Percentiles rank a stretch among this genome's conserved stretches.
Conservation (phyloP, 129 eudicot genomes). For the Tanacetum coccineum region DNA sequence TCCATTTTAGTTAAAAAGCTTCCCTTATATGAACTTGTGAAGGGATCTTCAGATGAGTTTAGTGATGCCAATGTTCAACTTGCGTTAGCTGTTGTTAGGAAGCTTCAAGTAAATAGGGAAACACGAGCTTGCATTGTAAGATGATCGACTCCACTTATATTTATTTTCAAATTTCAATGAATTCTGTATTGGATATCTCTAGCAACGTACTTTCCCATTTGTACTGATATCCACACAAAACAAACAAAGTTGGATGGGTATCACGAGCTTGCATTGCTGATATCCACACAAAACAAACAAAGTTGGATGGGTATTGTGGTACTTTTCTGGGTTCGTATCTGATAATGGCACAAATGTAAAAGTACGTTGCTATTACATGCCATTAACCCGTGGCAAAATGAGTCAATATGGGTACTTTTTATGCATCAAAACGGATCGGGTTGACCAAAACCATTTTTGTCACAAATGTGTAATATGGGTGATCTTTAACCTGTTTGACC, state of each 20-base stretch:
- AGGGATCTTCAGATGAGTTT: constrained; percentile 99
- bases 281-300: too few relatives aligned
- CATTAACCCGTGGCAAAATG: constrained; percentile 7
- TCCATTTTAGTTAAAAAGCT: constrained; percentile 13
- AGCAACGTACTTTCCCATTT: too few relatives aligned
- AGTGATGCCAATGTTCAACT: constrained; percentile 98
- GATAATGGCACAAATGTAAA: too few relatives aligned
- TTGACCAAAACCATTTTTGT: neutral
- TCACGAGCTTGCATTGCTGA: too few relatives aligned
- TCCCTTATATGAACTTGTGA: constrained; percentile 42
- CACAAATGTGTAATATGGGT: neutral
- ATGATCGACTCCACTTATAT: constrained; percentile 9
- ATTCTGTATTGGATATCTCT: constrained; percentile 19
- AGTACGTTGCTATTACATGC: too few relatives aligned
- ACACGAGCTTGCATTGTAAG: constrained; percentile 82
- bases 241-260: too few relatives aligned
- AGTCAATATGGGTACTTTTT: neutral
- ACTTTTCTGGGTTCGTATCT: too few relatives aligned
- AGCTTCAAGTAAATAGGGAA: constrained; percentile 73
- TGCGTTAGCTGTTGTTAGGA: constrained; percentile 73
- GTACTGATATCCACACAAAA: too few relatives aligned
- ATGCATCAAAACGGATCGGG: neutral
- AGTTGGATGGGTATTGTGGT: too few relatives aligned
- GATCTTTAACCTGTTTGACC: neutral
- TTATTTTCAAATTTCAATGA: neutral